A percentile compares a stretch with the other conserved stretches of the same genome.
Evolutionary conservation across 2,329 filamentous ascomycete genomes (phyloP).

Genomic region (Fusarium graminum): DNA sequence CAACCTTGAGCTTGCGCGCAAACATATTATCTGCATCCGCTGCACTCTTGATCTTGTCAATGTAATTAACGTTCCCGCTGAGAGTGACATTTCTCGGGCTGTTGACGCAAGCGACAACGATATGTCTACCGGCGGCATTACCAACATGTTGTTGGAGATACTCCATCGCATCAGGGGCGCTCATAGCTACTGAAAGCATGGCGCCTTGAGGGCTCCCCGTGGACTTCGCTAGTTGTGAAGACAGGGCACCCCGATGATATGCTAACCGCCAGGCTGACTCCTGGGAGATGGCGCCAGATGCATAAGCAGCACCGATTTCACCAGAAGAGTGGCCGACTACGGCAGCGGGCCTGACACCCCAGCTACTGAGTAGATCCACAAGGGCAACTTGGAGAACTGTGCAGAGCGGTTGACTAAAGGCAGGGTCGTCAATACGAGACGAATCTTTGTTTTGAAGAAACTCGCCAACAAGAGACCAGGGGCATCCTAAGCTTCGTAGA

Average conservation of each 20-base stretch:
- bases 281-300: slow-evolving; percentile 48
- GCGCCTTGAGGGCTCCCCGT: slow-evolving; percentile 31
- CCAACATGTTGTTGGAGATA: slow-evolving; percentile 30
- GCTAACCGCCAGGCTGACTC: slow-evolving; percentile 53
- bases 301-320: slow-evolving; percentile 58
- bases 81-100: slow-evolving; percentile 31
- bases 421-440: slow-evolving; percentile 49
- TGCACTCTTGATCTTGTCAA: slow-evolving; percentile 20
- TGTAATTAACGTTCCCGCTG: slow-evolving; percentile 20
- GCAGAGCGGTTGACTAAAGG: slow-evolving; percentile 64
- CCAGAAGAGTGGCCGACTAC: slow-evolving; percentile 58
- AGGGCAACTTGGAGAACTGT: slow-evolving; percentile 67
- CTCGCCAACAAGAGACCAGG: slow-evolving; percentile 12
- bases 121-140: slow-evolving; percentile 1
- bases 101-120: slow-evolving; percentile 35
- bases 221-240: slow-evolving; percentile 4
- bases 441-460: slow-evolving; percentile 4
- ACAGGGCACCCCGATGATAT: slow-evolving; percentile 53
- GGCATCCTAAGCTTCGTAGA: slow-evolving; percentile 4
- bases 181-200: slow-evolving; percentile 54
- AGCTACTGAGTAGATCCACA: slow-evolving; percentile 53
- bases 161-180: slow-evolving; percentile 36
- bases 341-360: slow-evolving; percentile 48
- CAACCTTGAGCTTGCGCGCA: slow-evolving; percentile 54
- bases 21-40: slow-evolving; percentile 22